Percentiles rank a stretch among this genome's conserved stretches.
phyloP scores from a whole-genome alignment of 331 rosid genomes.

The Rosa hybrid region DNA sequence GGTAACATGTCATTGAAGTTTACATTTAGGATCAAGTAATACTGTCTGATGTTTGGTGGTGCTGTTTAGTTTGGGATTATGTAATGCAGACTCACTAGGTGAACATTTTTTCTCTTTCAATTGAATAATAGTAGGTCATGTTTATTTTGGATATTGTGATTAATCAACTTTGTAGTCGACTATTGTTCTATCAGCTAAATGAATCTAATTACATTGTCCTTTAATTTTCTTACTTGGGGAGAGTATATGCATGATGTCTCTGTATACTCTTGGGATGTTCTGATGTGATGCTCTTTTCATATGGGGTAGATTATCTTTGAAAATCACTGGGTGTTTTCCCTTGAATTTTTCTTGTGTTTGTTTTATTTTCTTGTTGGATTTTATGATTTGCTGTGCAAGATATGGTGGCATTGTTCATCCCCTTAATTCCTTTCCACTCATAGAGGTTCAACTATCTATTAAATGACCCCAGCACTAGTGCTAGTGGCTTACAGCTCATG shows the following conservation, averaged over 20 bases:
- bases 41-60: neutral
- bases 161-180: neutral
- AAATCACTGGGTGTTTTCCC: neutral
- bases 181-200: neutral
- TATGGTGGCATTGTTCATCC: neutral
- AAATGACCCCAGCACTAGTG: neutral
- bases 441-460: neutral
- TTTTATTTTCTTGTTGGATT: neutral
- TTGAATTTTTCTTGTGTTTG: neutral
- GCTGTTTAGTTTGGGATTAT: conserved; percentile 9
- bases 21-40: neutral
- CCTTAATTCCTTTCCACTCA: neutral
- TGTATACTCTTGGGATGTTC: neutral
- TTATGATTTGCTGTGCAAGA: neutral
- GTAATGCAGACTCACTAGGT: conserved; percentile 4
- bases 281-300: neutral
- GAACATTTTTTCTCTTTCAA: neutral
- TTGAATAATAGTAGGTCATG: neutral
- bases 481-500: neutral
- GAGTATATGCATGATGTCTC: neutral
- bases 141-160: neutral
- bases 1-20: conserved; percentile 4
- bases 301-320: neutral
- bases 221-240: neutral
- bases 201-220: neutral